Evolutionary conservation across 495 filamentous ascomycete species (phyloP).

Genomic region (Delitschia confertaspora): DNA sequence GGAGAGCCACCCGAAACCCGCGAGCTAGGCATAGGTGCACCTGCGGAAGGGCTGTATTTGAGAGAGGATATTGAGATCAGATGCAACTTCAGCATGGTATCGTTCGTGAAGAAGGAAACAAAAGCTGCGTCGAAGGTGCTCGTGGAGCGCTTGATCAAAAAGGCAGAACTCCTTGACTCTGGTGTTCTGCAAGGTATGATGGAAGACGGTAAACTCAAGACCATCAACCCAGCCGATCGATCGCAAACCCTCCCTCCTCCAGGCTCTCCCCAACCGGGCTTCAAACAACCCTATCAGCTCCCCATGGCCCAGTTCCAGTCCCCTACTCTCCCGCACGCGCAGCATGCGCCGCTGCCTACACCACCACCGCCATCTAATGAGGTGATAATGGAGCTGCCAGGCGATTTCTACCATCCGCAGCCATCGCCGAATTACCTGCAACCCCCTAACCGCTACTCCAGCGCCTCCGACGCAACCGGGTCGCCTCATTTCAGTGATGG

Average conservation of each 20-base stretch:
- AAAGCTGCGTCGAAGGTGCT: slow-evolving; percentile 30
- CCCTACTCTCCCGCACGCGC: slow-evolving; percentile 6
- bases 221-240: slow-evolving; percentile 27
- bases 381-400: slow-evolving; percentile 28
- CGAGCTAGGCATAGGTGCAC: slow-evolving; percentile 33
- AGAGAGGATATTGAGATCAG: slow-evolving; percentile 34
- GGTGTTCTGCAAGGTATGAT: slow-evolving; percentile 35
- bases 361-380: slow-evolving; percentile 5
- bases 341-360: slow-evolving; percentile 10
- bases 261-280: slow-evolving; percentile 9
- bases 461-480: slow-evolving; percentile 9
- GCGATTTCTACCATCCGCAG: slow-evolving; percentile 24
- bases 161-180: slow-evolving; percentile 33
- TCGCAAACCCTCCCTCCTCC: slow-evolving; percentile 4
- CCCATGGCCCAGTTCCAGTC: slow-evolving; percentile 16
- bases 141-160: slow-evolving; percentile 31
- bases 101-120: slow-evolving; percentile 34
- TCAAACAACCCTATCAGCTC: slow-evolving; percentile 12
- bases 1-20: slow-evolving; percentile 32
- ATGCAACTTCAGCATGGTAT: slow-evolving; percentile 29
- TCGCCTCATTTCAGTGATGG: slow-evolving; percentile 15
- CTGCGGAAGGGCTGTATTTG: slow-evolving; percentile 33
- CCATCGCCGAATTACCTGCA: slow-evolving; percentile 15
- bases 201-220: slow-evolving; percentile 34
- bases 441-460: slow-evolving; percentile 11